Evolutionary conservation across 768 basidiomycete genomes (phyloP).

Genomic region (Boletus subparvulus): DNA sequence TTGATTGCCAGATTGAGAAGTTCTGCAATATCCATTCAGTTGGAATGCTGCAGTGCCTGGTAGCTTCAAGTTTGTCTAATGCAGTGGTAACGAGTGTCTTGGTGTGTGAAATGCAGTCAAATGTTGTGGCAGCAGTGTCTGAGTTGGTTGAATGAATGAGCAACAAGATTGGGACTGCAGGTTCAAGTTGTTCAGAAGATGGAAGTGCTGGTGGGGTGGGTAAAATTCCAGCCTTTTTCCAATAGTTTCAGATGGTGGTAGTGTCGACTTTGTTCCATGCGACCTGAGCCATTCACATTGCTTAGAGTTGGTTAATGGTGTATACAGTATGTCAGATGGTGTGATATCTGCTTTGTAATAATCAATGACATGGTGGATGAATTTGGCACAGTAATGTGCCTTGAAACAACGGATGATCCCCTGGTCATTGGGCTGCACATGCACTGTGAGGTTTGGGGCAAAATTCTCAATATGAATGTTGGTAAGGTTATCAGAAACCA

Average conservation of each 20-base stretch:
- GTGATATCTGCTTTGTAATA: not conserved
- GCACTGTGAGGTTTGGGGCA: slow-evolving; percentile 38
- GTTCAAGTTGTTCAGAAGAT: not conserved
- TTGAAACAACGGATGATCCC: not conserved
- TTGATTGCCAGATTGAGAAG: not conserved
- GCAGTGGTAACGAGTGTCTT: not conserved
- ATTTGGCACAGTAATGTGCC: slow-evolving; percentile 1
- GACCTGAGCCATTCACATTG: no score
- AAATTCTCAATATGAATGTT: not conserved
- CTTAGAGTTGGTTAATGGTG: no score
- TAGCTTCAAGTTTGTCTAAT: not conserved
- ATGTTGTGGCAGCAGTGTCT: no score
- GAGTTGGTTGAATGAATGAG: not conserved
- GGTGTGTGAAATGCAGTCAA: not conserved
- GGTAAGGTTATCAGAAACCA: slow-evolving; percentile 32
- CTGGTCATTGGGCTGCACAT: slow-evolving; percentile 37
- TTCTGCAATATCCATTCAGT: not conserved
- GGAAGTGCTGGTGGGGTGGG: no score
- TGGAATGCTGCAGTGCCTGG: not conserved
- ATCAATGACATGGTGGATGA: not conserved
- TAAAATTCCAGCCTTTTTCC: no score
- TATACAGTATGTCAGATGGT: not conserved
- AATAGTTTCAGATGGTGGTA: no score
- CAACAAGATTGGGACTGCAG: not conserved
- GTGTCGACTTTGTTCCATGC: no score